Conservation (phyloP, 1,139 yeast species). For the Kurtzmaniella quercitrusa region DNA sequence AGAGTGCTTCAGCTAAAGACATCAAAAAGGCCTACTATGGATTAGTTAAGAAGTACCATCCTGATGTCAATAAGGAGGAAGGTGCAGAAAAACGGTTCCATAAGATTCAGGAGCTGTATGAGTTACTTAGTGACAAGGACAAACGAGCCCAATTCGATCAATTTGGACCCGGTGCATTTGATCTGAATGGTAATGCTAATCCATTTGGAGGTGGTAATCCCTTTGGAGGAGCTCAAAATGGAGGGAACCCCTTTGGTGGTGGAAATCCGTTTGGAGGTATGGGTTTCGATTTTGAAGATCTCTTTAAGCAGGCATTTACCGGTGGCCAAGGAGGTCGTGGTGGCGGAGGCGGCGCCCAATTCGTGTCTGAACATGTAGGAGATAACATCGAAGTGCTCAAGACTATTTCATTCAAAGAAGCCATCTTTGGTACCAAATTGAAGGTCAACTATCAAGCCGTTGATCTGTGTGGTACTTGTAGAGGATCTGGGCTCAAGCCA, state of each 20-base stretch:
- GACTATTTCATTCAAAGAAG: constrained; percentile 76
- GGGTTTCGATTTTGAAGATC: constrained; percentile 77
- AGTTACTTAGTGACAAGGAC: constrained; percentile 78
- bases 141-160: constrained; percentile 90
- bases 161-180: constrained; percentile 85
- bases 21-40: constrained; percentile 93
- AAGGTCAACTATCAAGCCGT: constrained; percentile 69
- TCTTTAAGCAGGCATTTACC: constrained; percentile 72
- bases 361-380: constrained; percentile 78
- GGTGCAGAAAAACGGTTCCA: constrained; percentile 89
- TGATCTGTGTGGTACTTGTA: constrained; percentile 75
- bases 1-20: constrained; percentile 69
- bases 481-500: constrained; percentile 78
- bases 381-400: constrained; percentile 83
- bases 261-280: constrained; percentile 45
- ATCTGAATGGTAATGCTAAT: constrained; percentile 56
- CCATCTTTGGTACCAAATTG: constrained; percentile 74
- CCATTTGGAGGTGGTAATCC: constrained; percentile 47
- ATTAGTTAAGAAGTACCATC: constrained; percentile 90
- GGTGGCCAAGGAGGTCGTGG: constrained; percentile 44
- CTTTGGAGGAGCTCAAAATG: constrained; percentile 31
- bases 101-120: constrained; percentile 91
- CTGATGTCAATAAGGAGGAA: constrained; percentile 90
- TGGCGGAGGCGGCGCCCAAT: constrained; percentile 32
- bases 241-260: constrained; percentile 36